Base-by-base conservation (phyloP, 1,284 basidiomycete species). In the Boletus semigastroideus region DNA sequence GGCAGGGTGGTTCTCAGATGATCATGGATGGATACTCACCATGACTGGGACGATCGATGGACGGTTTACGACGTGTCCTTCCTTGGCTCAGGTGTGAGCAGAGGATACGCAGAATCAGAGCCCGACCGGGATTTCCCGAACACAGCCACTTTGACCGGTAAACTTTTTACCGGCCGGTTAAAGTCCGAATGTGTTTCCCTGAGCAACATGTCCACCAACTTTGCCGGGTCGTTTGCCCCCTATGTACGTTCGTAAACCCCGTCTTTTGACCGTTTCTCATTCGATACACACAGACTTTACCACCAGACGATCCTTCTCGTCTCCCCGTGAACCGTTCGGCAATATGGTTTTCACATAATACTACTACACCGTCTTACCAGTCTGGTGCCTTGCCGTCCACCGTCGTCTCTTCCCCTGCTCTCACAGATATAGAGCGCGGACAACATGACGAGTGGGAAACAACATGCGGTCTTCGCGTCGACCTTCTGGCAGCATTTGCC, bases 381-480 rank as follows among this genome's bases (percentile, higher is more conserved):
- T 84, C 84, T 17, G 88, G 87, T 27, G 86, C 75, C 11, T 71
- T 84, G 20, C 83, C 84, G 5, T 82, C 83, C 61, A 73, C 74
- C 43, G 3, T 22, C n/a, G 74, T 75, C 30, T 79, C 80, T 12
- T 70, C 48, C 72, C 30, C 64, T 3, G 71, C 74, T 8, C 71
- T 73, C 9, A 73, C 71, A 28, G 66, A 72, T 27, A 62, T 60
- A 39, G 76, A 75, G 41, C 73, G 79, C 16, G 73, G 72, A 13
- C 74, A 75, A 17, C 73, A 72, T 31, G 88, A 83, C 56, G 79
- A 80, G 52, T 91, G 87, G 84, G 86, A 88, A 72, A 88, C 86
- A 28, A 74, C 82, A 42, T 83, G 82, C 62, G 84, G 14, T 76
- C 12, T 82, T 74, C 77, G 88, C 54, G 82, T 91, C 10, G 87